Base-by-base conservation (phyloP, 352 stramenopile genomes). In the Phytophthora quininea region DNA sequence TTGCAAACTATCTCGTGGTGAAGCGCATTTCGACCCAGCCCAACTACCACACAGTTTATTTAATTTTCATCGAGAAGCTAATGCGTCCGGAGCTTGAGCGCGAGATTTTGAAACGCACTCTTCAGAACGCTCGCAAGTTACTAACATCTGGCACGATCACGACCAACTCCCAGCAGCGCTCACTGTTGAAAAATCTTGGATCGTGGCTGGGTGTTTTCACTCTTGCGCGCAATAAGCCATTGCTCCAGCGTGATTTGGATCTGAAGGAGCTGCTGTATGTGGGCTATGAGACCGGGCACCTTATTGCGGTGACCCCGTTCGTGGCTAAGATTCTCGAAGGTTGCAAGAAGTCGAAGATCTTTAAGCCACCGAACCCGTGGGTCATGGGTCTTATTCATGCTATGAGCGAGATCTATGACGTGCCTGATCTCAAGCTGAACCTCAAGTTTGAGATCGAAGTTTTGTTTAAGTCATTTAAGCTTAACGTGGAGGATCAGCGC, bases 361-460 rank as follows among this genome's bases (percentile, higher is more conserved):
- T 99, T 74, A 96, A 96, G 62, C 97, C 97, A 30, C 97, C 97
- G 1, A 99, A 99, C 79, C 97, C 97, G 35, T 99, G 98, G 98
- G 85, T 99, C 15, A 99, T 99, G 97, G 97, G 97, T n/a, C 89
- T 99, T 64, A 93, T 99, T 37, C 88, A 97, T 73, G 92, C 98
- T 8, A 98, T 99, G 82, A 91, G 92, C 42, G 97, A 99, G 58
- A 91, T 99, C 32, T 99, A 99, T 75, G 92, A 99, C 65, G 96
- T 99, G 5, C 92, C 98, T n/a, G 97, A 99, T 65, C 86, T 99
- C 46, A 99, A 99, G 75, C 96, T 99, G 65, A 99, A 99, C 76
- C 97, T 99, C 51, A 99, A 99, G 72, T 99, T 99, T 75, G 97
- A 99, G 77, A 98, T 99, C 50, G 97, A 99, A 81, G 97, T 99